Conservation (phyloP, 2,329 filamentous ascomycete genomes). For the Aureobasidium sp. region DNA sequence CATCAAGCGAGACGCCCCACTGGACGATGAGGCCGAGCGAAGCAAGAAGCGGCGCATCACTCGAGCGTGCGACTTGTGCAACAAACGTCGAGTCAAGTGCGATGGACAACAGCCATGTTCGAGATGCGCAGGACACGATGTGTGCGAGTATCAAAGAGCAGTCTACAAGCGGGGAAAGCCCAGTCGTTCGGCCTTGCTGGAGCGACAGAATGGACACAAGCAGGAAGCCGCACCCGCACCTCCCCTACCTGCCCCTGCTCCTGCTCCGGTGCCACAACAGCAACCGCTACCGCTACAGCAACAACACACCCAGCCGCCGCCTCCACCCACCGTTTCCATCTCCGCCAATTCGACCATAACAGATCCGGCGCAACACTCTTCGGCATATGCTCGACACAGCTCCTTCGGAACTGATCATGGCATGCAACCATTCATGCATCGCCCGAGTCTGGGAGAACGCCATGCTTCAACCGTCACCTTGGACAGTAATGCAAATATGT, state of each 20-base stretch:
- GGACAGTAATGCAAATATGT: constrained; percentile 6
- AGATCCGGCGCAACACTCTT: background rate
- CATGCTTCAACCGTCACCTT: constrained; percentile 10
- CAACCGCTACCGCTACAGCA: background rate
- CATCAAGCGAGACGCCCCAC: background rate
- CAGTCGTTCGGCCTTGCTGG: constrained; percentile 10
- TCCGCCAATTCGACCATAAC: background rate
- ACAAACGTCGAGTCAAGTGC: constrained; percentile 11
- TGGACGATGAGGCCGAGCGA: constrained; percentile 1
- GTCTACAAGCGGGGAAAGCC: constrained; percentile 12
- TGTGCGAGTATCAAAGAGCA: constrained; percentile 9
- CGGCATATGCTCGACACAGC: background rate
- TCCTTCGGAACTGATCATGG: constrained; percentile 5
- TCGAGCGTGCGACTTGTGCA: constrained; percentile 10
- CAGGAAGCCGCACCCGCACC: constrained; percentile 7
- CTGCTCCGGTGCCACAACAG: background rate
- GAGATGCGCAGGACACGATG: constrained; percentile 7
- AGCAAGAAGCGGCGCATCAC: constrained; percentile 12
- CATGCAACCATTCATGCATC: constrained; percentile 3
- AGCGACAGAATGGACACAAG: constrained; percentile 10
- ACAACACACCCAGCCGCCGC: background rate
- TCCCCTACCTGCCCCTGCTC: background rate
- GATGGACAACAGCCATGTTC: constrained; percentile 11
- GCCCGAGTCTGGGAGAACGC: constrained; percentile 7
- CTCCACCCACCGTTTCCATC: background rate